Evolutionary conservation across 176 grass and related monocot genomes (phyloP), one percentile per base, ranked within the genome.

Genomic region (Bromus sterilis): DNA sequence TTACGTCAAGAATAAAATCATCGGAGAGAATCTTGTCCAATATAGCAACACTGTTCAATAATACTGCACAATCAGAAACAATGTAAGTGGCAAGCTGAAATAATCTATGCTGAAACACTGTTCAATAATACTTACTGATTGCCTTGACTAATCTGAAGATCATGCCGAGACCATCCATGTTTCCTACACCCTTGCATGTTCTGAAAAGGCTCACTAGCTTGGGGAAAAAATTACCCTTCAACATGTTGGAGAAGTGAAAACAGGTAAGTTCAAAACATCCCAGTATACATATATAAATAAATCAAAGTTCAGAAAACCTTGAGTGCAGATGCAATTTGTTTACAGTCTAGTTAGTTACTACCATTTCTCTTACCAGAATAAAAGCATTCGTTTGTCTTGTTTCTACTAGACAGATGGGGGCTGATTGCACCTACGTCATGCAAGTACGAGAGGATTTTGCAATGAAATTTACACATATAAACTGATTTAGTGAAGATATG

Each of bases 111-210:
- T 10, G 46, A n/a, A n/a, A n/a, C n/a, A n/a, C n/a, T n/a, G n/a
- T n/a, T n/a, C n/a, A n/a, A n/a, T n/a, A n/a, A n/a, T n/a, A 91
- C 95, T 86, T 89, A 98, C 95, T 89, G 39, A 93, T 90, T 78
- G 81, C 92, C 61, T 87, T 93, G 56, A 92, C 95, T 81, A 98
- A 85, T 94, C 81, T 90, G 85, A 91, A 94, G 64, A 94, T 93
- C 90, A 86, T 87, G 86, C 89, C 88, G 35, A 98, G 90, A 69
- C 70, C 84, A 89, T 89, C 75, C 48, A 86, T 86, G 78, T 91
- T 83, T 64, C 82, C 79, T 83, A 85, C 83, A 65, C 82, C 76
- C 78, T 98, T 90, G 33, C 92, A 94, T 78, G 59, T 89, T 93
- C 83, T 91, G 85, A 94, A 92, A 60, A 94, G 81, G 41, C 84